Evolutionary conservation across 2,329 filamentous ascomycete genomes (phyloP), one percentile per base, ranked within the genome.

Genomic region (Boeremia exigua): DNA sequence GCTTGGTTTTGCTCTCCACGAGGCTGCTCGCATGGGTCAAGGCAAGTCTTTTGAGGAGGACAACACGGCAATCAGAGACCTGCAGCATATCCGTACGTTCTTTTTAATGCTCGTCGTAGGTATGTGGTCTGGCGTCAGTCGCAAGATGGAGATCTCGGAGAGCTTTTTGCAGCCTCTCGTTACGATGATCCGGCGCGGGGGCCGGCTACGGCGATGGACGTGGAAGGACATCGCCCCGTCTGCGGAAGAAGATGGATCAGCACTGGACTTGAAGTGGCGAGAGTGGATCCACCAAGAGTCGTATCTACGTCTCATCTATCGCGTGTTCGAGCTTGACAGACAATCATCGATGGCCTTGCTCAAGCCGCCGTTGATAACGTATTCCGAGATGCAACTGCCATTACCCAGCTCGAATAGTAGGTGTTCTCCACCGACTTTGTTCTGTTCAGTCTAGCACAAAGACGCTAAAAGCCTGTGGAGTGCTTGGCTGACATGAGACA

Each of bases 311-410:
- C 82, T 92, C 2, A 84, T 85, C 3, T 86, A 88, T 56, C 86
- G 88, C 66, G 77, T 84, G 12, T 88, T 88, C 61, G 73, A 88
- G 5, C 82, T 87, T 53, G 88, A 91, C 64, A 80, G 86, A 0
- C 86, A 90, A 57, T 81, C 84, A 4, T 89, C 88, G 2, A 88
- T 91, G 77, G 84, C 86, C 1, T 80, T 88, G 4, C 78, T 89
- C 49, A 85, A 83, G 19, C 87, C 84, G 55, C 86, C 87, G 0
- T 77, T 86, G 17, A 84, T 91, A 60, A 88, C 88, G 0, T 91
- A 90, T 64, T 81, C 86, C 0, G 89, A 91, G 64, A 75, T 91
- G 44, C 84, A 84, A 4, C 75, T 91, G 2, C 87, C 88, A 1
- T 72, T 92, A 0, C 88, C 89, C 0, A 84, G 83, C 56, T 78